A percentile compares a stretch with the other conserved stretches of the same genome.
Conservation (phyloP, 2,329 filamentous ascomycete genomes). For the Cryphonectria radicalis region DNA sequence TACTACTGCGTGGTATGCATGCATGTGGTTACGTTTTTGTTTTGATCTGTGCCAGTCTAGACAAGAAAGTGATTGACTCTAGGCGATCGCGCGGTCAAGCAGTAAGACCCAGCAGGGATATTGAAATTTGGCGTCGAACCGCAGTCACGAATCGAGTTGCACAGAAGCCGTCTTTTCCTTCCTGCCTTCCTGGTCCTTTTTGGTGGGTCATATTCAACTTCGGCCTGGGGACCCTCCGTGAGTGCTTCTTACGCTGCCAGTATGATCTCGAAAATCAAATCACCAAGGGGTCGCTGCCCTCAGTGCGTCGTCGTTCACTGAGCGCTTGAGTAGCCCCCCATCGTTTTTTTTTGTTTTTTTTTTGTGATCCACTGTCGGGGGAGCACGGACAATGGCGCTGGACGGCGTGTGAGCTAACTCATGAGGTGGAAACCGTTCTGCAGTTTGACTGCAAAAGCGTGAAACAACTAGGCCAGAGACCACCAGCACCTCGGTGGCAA, state of each 20-base stretch:
- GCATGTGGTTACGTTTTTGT: background rate
- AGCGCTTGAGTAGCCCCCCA: background rate
- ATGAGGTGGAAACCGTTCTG: background rate
- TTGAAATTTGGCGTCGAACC: background rate
- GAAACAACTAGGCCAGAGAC: background rate
- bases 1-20: background rate
- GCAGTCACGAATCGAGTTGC: background rate
- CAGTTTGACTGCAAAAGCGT: background rate
- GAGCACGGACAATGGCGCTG: background rate
- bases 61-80: background rate
- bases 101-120: background rate
- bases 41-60: background rate
- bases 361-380: background rate
- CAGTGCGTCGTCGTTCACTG: background rate
- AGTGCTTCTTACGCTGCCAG: background rate
- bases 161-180: background rate
- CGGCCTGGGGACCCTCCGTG: background rate
- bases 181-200: background rate
- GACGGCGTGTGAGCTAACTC: background rate
- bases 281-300: background rate
- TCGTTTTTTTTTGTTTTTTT: background rate
- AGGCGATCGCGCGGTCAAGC: background rate
- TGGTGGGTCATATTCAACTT: conserved; percentile 13
- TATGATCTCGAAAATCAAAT: background rate
- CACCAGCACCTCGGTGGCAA: background rate